phyloP scores from a whole-genome alignment of 768 basidiomycete species.

The Auriscalpium microsporum region DNA sequence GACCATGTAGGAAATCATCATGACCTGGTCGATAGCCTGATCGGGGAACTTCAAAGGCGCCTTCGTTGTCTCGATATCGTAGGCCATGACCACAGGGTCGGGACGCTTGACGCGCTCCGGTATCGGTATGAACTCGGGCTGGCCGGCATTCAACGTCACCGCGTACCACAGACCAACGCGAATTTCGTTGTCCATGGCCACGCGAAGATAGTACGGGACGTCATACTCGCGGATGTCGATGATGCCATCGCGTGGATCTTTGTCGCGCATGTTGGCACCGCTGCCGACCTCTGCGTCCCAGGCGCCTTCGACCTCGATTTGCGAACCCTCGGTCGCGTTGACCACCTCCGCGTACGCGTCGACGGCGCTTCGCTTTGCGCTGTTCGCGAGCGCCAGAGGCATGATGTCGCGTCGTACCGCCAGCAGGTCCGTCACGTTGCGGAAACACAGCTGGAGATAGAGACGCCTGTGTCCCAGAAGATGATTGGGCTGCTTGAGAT shows the following conservation, averaged over 20 bases:
- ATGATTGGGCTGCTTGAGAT: conserved; percentile 92
- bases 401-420: conserved; percentile 80
- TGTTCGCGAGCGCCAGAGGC: conserved; percentile 83
- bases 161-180: conserved; percentile 98
- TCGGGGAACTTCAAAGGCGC: conserved; percentile 99
- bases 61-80: conserved; percentile 98
- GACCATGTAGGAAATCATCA: conserved; percentile 99
- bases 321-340: conserved; percentile 54
- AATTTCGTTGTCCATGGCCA: conserved; percentile 98
- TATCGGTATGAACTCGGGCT: conserved; percentile 63
- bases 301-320: conserved; percentile 62
- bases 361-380: conserved; percentile 87
- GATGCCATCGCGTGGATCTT: conserved; percentile 85
- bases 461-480: conserved; percentile 89
- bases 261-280: conserved; percentile 40
- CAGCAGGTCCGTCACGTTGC: conserved; percentile 90
- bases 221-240: conserved; percentile 95
- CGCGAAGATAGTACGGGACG: conserved; percentile 94
- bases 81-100: conserved; percentile 98
- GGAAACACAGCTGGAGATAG: conserved; percentile 82
- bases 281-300: conserved; percentile 40
- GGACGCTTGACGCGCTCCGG: conserved; percentile 92
- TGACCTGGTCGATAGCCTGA: conserved; percentile 91
- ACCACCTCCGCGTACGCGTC: conserved; percentile 98
- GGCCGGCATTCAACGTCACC: conserved; percentile 74